These are phyloP conservation scores for Thelonectria discophora DNA, from an alignment of 2,329 filamentous ascomycete genomes.

Conservation along the genomic window DNA sequence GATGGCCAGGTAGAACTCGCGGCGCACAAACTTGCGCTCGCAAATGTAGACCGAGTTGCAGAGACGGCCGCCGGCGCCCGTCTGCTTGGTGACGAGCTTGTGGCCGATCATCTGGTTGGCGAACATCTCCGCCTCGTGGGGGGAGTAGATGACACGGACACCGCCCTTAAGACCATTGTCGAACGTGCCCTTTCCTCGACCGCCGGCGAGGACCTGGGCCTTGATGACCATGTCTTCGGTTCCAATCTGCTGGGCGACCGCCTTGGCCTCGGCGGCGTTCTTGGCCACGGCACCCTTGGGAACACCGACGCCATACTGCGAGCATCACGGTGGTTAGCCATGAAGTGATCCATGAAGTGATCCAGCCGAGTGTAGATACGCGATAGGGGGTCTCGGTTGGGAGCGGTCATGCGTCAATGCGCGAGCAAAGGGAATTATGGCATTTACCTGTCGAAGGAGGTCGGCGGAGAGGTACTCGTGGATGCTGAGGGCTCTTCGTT, in stretches of 20 bases:
- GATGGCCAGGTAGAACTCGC: slow-evolving; percentile 98
- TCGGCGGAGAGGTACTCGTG: slow-evolving; percentile 98
- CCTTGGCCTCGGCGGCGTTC: slow-evolving; percentile 86
- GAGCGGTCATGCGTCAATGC: slow-evolving; percentile 6
- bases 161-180: slow-evolving; percentile 99
- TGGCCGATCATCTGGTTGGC: slow-evolving; percentile 99
- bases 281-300: slow-evolving; percentile 89
- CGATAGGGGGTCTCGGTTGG: slow-evolving; percentile 21
- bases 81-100: slow-evolving; percentile 99
- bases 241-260: slow-evolving; percentile 88
- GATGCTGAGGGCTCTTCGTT: slow-evolving; percentile 90
- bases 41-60: slow-evolving; percentile 99
- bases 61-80: slow-evolving; percentile 88
- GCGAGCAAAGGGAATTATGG: slow-evolving; percentile 24
- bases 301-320: slow-evolving; percentile 91
- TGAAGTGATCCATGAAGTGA: slow-evolving; percentile 20
- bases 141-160: slow-evolving; percentile 98
- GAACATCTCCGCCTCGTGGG: slow-evolving; percentile 95
- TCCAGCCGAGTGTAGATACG: slow-evolving; percentile 25
- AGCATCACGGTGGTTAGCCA: slow-evolving; percentile 36
- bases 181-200: slow-evolving; percentile 96
- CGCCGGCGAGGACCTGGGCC: slow-evolving; percentile 97
- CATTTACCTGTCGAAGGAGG: slow-evolving; percentile 76
- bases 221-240: slow-evolving; percentile 99
- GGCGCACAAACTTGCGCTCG: slow-evolving; percentile 98